phyloP scores from a whole-genome alignment of 2,329 filamentous ascomycete genomes.

The Colletotrichum liaoningense region DNA sequence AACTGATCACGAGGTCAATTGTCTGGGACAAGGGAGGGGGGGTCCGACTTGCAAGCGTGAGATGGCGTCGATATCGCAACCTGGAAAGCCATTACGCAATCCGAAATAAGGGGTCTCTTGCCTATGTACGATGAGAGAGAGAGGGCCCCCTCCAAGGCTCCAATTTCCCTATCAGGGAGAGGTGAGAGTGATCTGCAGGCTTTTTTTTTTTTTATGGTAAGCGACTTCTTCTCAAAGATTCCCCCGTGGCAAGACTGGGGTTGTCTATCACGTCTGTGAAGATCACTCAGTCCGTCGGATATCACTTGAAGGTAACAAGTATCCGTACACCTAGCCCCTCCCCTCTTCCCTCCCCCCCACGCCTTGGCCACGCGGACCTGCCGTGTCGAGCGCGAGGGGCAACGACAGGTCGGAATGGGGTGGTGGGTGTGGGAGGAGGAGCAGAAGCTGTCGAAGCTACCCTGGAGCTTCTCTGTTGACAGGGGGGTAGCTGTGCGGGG shows the following conservation, averaged over 20 bases:
- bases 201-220: background rate
- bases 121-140: background rate
- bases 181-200: background rate
- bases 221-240: background rate
- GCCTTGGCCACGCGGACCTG: background rate
- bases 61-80: background rate
- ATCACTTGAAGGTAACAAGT: background rate
- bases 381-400: slow-evolving; percentile 22
- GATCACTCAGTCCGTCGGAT: background rate
- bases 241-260: background rate
- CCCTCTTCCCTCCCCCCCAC: slow-evolving; percentile 8
- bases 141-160: too few relatives aligned
- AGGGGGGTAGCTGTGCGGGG: slow-evolving; percentile 21
- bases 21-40: slow-evolving; percentile 22
- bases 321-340: too few relatives aligned
- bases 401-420: background rate
- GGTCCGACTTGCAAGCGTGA: background rate
- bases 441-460: slow-evolving; percentile 4
- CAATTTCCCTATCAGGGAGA: background rate
- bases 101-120: background rate
- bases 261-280: background rate
- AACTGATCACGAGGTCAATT: slow-evolving; percentile 19
- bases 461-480: slow-evolving; percentile 11
- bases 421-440: background rate
- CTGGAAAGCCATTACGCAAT: slow-evolving; percentile 4